Conservation (phyloP, 2,329 filamentous ascomycete genomes). For the Trichocomaceae sp. region DNA sequence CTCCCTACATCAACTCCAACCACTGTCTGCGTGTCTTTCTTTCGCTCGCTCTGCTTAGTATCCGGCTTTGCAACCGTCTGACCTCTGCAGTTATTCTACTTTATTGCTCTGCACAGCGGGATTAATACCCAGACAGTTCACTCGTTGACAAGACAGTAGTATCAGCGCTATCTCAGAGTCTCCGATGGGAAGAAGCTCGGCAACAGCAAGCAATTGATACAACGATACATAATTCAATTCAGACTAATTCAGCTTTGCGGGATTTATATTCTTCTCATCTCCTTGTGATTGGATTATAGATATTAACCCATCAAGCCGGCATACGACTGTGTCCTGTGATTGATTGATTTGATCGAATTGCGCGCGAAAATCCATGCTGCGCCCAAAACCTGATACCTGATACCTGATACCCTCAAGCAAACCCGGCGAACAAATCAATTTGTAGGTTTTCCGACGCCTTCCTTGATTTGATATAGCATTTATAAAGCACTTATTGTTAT, state of each 20-base stretch:
- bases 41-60: too few relatives aligned
- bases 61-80: neutral
- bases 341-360: too few relatives aligned
- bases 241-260: neutral
- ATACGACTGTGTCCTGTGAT: neutral
- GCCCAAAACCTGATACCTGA: neutral
- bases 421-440: neutral
- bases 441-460: conserved; percentile 6
- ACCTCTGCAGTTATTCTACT: neutral
- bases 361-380: conserved; percentile 1
- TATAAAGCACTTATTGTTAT: neutral
- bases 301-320: neutral
- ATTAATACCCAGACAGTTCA: neutral
- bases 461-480: conserved; percentile 1
- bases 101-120: neutral
- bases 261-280: neutral
- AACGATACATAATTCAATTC: neutral
- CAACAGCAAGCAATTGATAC: neutral
- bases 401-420: neutral
- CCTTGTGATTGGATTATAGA: neutral
- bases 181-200: neutral
- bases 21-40: neutral
- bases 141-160: neutral
- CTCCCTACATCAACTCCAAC: neutral
- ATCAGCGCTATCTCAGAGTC: neutral